Base-by-base conservation (phyloP, 345 rosid species). In the Citrus trifoliata region DNA sequence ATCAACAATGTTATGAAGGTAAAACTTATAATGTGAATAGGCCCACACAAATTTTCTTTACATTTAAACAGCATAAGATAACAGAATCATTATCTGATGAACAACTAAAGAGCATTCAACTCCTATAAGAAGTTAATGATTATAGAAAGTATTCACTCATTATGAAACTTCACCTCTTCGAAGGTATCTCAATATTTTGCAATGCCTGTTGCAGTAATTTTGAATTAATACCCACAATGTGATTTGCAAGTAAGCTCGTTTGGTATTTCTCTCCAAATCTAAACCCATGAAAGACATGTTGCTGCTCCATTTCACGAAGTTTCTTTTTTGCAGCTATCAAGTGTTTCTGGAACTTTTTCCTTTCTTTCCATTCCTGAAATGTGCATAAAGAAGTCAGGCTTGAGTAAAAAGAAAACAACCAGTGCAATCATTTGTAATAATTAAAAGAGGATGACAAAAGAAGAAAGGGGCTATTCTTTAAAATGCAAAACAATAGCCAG, bases 341-440 rank as follows among this genome's bases (percentile, higher is more conserved):
- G 81, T 83, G 87, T 79, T 90, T 89, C 83, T 92, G 97, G 64
- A 85, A 81, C 84, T 80, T 93, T 80, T 91, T 95, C 75, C 93
- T 84, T 66, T 95, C 98, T 86, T 90, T 93, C 98, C 98, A 93
- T 75, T 90, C 97, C 98, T 95, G 90, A 82, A 83, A 85, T 62
- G 75, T 59, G 59, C 53, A 74, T 67, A 61, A 42, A 35, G 37
- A 48, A 40, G 53, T 59, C 4, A 25, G 14, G 59, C 4, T 71
- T 22, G 33, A 56, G 22, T 56, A 51, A 67, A 67, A 42, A 37
- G 21, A 56, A 56, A 12, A 46, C 46, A 76, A 61, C 22, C 6
- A 56, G 51, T 10, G 5, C 48, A 64, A 30, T 40, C 22, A 22
- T 51, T 42, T 30, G 24, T 12, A 56, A 59, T 12, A n/a, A 63